These are phyloP conservation scores for Saturnispora mendoncae DNA, from an alignment of 805 yeast species.

Conservation along the genomic window DNA sequence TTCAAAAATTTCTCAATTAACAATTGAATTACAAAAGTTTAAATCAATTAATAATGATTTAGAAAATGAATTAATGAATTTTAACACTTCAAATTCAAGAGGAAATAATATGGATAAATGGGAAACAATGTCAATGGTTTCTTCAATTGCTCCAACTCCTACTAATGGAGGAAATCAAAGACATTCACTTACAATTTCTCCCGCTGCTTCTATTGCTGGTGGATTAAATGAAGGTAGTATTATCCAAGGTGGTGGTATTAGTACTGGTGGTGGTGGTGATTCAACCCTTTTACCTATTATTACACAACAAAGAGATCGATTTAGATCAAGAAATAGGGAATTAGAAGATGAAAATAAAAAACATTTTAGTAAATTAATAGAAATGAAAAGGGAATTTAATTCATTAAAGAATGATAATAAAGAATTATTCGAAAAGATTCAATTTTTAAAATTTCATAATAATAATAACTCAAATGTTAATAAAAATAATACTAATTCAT, in stretches of 20 bases:
- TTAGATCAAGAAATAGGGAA: slow-evolving; percentile 73
- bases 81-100: slow-evolving; percentile 33
- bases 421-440: slow-evolving; percentile 68
- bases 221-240: slow-evolving; percentile 14
- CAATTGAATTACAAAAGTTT: slow-evolving; percentile 55
- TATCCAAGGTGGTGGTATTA: background rate
- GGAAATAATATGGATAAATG: slow-evolving; percentile 37
- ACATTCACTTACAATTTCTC: no score
- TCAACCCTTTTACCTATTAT: slow-evolving; percentile 68
- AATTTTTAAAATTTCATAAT: slow-evolving; percentile 52
- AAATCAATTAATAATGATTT: slow-evolving; percentile 74
- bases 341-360: slow-evolving; percentile 73
- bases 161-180: slow-evolving; percentile 23
- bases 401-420: slow-evolving; percentile 64
- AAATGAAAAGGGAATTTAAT: slow-evolving; percentile 56
- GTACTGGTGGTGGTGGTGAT: slow-evolving; percentile 22
- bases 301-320: slow-evolving; percentile 91
- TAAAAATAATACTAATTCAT: slow-evolving; percentile 16
- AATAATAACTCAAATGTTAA: slow-evolving; percentile 19
- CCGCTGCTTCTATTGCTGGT: slow-evolving; percentile 45
- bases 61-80: slow-evolving; percentile 46
- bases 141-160: slow-evolving; percentile 36
- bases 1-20: slow-evolving; percentile 35
- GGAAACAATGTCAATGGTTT: slow-evolving; percentile 60
- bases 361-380: slow-evolving; percentile 42